phyloP scores from a whole-genome alignment of 495 filamentous ascomycete genomes.

The Aspergillus kassunensis region DNA sequence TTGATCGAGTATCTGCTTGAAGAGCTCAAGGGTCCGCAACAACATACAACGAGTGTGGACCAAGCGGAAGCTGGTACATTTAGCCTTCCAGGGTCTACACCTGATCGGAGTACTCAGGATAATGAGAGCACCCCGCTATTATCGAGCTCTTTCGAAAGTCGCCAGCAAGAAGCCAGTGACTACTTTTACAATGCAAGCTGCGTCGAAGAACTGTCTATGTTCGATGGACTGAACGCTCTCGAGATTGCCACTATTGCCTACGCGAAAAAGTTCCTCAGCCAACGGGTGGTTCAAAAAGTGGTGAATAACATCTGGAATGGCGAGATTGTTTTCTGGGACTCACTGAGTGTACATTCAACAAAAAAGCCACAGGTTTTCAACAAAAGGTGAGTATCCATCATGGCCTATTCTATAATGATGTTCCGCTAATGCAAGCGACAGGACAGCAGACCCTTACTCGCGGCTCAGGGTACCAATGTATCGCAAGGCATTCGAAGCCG shows the following conservation, averaged over 20 bases:
- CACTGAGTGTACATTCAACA: constrained; percentile 64
- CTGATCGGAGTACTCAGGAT: constrained; percentile 4
- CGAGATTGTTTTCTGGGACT: constrained; percentile 90
- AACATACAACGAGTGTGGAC: constrained; percentile 15
- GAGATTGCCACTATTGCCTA: constrained; percentile 88
- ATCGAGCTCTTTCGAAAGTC: constrained; percentile 11
- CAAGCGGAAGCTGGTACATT: constrained; percentile 27
- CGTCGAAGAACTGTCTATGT: constrained; percentile 59
- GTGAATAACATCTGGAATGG: constrained; percentile 89
- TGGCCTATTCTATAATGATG: no score
- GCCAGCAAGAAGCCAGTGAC: constrained; percentile 9
- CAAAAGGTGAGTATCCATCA: constrained; percentile 52
- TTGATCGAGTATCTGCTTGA: constrained; percentile 80
- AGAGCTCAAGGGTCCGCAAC: constrained; percentile 52
- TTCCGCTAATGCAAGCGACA: constrained; percentile 15
- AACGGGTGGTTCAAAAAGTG: constrained; percentile 79
- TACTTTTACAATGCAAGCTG: constrained; percentile 22
- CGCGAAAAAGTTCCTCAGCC: constrained; percentile 87
- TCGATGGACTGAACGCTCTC: constrained; percentile 76
- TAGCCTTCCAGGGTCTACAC: constrained; percentile 9
- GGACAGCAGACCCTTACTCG: constrained; percentile 74
- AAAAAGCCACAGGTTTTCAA: constrained; percentile 85
- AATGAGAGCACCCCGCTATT: constrained; percentile 33
- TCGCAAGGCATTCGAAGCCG: constrained; percentile 81
- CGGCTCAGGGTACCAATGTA: constrained; percentile 88